Conservation (phyloP, 2,329 filamentous ascomycete genomes). For the Fusarium incarnatum region DNA sequence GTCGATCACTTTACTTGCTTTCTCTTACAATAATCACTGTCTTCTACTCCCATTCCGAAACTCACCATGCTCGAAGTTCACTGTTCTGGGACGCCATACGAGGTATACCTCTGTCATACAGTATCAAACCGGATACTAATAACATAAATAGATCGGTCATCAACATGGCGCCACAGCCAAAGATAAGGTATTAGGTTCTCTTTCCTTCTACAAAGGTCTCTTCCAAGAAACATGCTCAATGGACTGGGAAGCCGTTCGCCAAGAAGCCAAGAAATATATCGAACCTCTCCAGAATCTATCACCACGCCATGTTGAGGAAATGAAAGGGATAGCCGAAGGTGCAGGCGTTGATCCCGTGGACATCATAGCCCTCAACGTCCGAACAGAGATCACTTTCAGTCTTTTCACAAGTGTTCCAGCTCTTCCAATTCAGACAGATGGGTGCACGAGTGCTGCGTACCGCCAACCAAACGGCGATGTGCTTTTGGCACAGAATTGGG, state of each 20-base stretch:
- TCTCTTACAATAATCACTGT: background rate
- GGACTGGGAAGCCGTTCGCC: constrained; percentile 26
- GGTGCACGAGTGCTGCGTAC: constrained; percentile 66
- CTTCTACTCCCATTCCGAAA: background rate
- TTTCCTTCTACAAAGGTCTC: constrained; percentile 29
- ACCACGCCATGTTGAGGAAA: constrained; percentile 50
- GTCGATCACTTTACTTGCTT: background rate
- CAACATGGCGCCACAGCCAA: constrained; percentile 31
- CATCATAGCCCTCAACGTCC: constrained; percentile 66
- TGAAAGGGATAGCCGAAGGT: constrained; percentile 65
- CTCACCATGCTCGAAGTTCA: constrained; percentile 18
- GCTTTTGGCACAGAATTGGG: constrained; percentile 69
- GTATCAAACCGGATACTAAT: background rate
- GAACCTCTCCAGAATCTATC: constrained; percentile 14
- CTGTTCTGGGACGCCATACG: constrained; percentile 29
- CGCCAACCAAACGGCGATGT: constrained; percentile 43
- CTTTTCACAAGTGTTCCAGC: constrained; percentile 53
- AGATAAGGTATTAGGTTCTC: constrained; percentile 24
- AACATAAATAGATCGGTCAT: constrained; percentile 21
- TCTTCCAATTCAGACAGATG: constrained; percentile 55
- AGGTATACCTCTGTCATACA: background rate
- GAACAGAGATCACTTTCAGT: constrained; percentile 56
- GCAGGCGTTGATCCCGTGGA: constrained; percentile 59
- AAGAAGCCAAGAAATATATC: constrained; percentile 30
- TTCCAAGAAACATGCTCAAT: constrained; percentile 35